Conservation (phyloP, 163 green algal genomes). For the Chlorella variabilis region DNA sequence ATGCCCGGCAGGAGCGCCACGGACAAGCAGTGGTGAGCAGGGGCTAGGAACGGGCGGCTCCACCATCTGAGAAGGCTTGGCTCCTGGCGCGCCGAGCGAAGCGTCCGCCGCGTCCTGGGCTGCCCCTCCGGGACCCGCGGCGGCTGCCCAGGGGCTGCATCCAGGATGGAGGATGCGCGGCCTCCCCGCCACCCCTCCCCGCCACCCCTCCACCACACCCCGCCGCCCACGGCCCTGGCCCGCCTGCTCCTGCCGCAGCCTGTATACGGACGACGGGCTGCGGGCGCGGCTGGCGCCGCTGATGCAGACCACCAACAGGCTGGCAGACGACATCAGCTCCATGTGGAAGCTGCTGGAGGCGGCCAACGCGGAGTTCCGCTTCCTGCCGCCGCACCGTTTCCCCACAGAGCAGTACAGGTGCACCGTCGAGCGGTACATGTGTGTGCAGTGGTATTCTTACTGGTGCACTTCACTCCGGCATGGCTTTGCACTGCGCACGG, state of each 20-base stretch:
- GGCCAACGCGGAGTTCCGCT: constrained; percentile 12
- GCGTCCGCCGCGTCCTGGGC: too few relatives aligned
- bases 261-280: constrained; percentile 43
- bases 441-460: background rate
- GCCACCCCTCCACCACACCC: too few relatives aligned
- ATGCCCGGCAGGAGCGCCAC: constrained; percentile 17
- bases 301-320: background rate
- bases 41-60: too few relatives aligned
- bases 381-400: constrained; percentile 28
- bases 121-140: too few relatives aligned
- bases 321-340: constrained; percentile 2
- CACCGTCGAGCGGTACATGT: background rate
- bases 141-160: too few relatives aligned
- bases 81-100: too few relatives aligned
- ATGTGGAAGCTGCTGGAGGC: constrained; percentile 34
- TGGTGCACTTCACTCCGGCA: too few relatives aligned
- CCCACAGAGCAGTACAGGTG: constrained; percentile 33
- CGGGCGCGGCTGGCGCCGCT: constrained; percentile 14
- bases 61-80: too few relatives aligned
- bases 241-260: constrained; percentile 32
- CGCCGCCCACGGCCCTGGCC: too few relatives aligned
- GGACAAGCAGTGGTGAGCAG: constrained; percentile 8
- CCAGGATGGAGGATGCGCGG: too few relatives aligned
- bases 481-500: background rate
- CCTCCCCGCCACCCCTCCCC: too few relatives aligned